Evolutionary conservation across 1,284 basidiomycete species (phyloP).

Genomic region (Ganoderma meredithae): DNA sequence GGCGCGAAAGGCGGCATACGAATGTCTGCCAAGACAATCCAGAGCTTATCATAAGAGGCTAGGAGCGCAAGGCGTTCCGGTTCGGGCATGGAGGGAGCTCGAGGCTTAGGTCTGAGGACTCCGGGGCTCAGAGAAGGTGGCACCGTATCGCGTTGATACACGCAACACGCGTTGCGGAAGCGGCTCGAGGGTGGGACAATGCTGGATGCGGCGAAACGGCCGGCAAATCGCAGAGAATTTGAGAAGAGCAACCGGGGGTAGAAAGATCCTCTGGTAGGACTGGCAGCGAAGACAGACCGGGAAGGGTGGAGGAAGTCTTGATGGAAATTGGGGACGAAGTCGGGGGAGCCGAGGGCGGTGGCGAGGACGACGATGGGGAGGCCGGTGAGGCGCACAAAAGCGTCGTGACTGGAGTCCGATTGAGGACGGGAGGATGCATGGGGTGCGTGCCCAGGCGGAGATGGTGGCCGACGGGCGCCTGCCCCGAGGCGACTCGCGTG

Average conservation of each 20-base stretch:
- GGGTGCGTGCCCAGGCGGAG: not conserved
- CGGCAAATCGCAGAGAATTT: not conserved
- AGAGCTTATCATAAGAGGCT: not conserved
- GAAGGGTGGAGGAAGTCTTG: not conserved
- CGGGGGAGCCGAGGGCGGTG: not conserved
- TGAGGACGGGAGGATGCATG: not conserved
- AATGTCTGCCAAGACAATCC: not conserved
- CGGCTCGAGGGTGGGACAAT: not conserved
- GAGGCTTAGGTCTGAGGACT: not conserved
- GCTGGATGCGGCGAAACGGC: constrained; percentile 6
- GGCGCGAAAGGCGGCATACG: not conserved
- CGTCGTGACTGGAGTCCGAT: not conserved
- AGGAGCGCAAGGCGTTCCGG: constrained; percentile 8
- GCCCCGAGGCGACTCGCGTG: not conserved
- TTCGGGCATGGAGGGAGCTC: not conserved
- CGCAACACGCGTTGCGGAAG: constrained; percentile 7
- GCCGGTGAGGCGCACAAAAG: too few species aligned
- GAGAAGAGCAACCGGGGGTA: not conserved
- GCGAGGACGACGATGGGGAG: not conserved
- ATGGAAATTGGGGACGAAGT: not conserved
- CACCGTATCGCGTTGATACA: not conserved
- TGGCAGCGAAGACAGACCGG: not conserved
- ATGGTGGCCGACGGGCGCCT: constrained; percentile 1
- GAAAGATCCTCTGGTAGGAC: not conserved
- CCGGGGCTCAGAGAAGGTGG: not conserved